Conservation (phyloP, 306 rosid genomes). For the Quillaja saponaria region DNA sequence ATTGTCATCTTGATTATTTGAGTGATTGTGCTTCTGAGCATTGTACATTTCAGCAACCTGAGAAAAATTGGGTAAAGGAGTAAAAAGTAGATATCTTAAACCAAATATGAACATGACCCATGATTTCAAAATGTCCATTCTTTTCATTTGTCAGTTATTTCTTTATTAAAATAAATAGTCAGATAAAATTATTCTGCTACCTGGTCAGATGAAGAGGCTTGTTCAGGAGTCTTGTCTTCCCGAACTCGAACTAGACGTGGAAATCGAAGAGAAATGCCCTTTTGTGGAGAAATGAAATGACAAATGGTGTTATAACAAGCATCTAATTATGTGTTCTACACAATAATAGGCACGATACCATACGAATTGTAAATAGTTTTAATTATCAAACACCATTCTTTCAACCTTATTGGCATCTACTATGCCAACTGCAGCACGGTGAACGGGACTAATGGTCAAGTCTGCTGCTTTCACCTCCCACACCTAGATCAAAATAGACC, state of each 20-base stretch:
- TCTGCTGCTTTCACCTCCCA: conserved; percentile 99
- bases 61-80: conserved; percentile 13
- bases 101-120: neutral
- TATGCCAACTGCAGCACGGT: conserved; percentile 84
- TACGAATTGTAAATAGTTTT: conserved; percentile 1
- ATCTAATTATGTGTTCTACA: conserved; percentile 12
- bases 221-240: conserved; percentile 82
- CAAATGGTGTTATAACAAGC: conserved; percentile 27
- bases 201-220: conserved; percentile 81
- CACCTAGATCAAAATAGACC: conserved; percentile 51
- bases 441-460: conserved; percentile 88
- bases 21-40: conserved; percentile 67
- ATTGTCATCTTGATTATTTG: conserved; percentile 53
- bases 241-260: conserved; percentile 77
- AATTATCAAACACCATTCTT: conserved; percentile 3
- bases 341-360: conserved; percentile 15
- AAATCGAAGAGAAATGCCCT: conserved; percentile 95
- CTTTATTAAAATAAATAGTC: neutral
- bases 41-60: conserved; percentile 90
- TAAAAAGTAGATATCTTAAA: neutral
- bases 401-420: conserved; percentile 75
- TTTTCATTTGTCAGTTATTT: conserved; percentile 13
- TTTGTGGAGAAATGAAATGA: conserved; percentile 16
- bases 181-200: conserved; percentile 41
- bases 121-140: conserved; percentile 11